A percentile compares a stretch with the other conserved stretches of the same genome.
phyloP scores from a whole-genome alignment of 148 eudicot species.

The Silene conica region DNA sequence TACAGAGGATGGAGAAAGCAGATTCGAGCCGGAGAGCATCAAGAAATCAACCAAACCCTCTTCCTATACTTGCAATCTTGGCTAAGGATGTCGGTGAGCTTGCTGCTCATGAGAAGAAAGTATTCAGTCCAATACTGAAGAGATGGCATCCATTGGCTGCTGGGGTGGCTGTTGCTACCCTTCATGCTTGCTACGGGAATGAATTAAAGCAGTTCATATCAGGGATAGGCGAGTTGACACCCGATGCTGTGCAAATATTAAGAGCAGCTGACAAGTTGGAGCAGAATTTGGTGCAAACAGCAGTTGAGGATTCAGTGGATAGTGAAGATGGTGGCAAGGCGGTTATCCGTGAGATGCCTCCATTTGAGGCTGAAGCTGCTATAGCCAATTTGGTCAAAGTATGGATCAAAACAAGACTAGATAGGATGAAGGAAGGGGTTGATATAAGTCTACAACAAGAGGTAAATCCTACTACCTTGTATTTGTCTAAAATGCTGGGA shows the following conservation, averaged over 20 bases:
- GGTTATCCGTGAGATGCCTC: slow-evolving; percentile 97
- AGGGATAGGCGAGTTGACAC: slow-evolving; percentile 77
- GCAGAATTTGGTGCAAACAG: slow-evolving; percentile 89
- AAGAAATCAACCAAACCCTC: slow-evolving; percentile 80
- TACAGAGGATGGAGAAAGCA: slow-evolving; percentile 96
- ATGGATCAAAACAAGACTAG: slow-evolving; percentile 87
- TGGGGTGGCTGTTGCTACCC: slow-evolving; percentile 97
- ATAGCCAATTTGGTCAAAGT: slow-evolving; percentile 76
- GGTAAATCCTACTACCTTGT: slow-evolving; percentile 38
- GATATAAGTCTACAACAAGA: slow-evolving; percentile 82
- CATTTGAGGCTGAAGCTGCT: slow-evolving; percentile 91
- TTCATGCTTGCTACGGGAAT: slow-evolving; percentile 93
- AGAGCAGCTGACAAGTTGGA: slow-evolving; percentile 96
- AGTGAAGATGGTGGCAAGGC: slow-evolving; percentile 99
- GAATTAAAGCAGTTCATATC: slow-evolving; percentile 87
- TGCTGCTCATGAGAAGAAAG: slow-evolving; percentile 74
- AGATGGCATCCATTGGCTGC: slow-evolving; percentile 97
- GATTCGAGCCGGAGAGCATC: slow-evolving; percentile 95
- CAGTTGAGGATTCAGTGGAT: slow-evolving; percentile 98
- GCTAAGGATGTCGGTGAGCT: slow-evolving; percentile 94
- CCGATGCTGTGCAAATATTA: slow-evolving; percentile 84
- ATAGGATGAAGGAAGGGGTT: slow-evolving; percentile 69
- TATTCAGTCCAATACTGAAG: slow-evolving; percentile 85
- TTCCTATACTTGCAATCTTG: slow-evolving; percentile 85
- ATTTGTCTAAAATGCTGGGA: background rate